A percentile compares a stretch with the other conserved stretches of the same genome.
Evolutionary conservation across 305 asterid species (phyloP).

Genomic region (Stenogyne calaminthoides): DNA sequence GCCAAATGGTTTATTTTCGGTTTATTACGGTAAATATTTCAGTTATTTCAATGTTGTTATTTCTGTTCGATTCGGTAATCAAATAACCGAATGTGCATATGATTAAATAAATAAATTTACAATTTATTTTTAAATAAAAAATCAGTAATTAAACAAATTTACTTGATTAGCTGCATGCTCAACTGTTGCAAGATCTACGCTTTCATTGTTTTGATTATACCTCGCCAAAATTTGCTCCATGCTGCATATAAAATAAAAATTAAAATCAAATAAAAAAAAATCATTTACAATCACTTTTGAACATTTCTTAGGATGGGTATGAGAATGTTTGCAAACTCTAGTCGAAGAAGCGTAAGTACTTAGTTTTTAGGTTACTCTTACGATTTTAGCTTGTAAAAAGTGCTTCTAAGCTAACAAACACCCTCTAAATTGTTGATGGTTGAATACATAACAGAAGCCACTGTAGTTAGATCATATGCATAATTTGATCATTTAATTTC

Average conservation of each 20-base stretch:
- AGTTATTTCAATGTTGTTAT: too few species aligned
- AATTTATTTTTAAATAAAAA: background rate
- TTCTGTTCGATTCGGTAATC: too few species aligned
- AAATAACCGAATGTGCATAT: background rate
- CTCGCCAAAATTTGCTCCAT: slow-evolving; percentile 67
- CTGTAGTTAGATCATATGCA: too few species aligned
- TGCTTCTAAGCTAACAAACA: too few species aligned
- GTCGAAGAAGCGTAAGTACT: too few species aligned
- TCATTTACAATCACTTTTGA: background rate
- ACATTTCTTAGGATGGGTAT: background rate
- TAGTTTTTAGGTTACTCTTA: too few species aligned
- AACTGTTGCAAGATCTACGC: slow-evolving; percentile 30
- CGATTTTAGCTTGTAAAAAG: too few species aligned
- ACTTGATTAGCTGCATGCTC: slow-evolving; percentile 52
- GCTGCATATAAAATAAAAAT: slow-evolving; percentile 31
- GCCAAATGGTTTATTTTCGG: too few species aligned
- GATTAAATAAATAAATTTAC: background rate
- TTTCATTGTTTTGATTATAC: slow-evolving; percentile 42
- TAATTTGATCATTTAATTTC: too few species aligned
- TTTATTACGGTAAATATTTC: too few species aligned
- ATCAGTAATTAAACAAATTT: background rate
- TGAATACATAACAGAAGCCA: too few species aligned
- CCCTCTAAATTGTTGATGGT: too few species aligned
- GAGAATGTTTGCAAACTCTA: background rate
- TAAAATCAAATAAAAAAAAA: background rate